phyloP scores from a whole-genome alignment of 2,329 filamentous ascomycete genomes.

The Aureobasidium melanogenum region DNA sequence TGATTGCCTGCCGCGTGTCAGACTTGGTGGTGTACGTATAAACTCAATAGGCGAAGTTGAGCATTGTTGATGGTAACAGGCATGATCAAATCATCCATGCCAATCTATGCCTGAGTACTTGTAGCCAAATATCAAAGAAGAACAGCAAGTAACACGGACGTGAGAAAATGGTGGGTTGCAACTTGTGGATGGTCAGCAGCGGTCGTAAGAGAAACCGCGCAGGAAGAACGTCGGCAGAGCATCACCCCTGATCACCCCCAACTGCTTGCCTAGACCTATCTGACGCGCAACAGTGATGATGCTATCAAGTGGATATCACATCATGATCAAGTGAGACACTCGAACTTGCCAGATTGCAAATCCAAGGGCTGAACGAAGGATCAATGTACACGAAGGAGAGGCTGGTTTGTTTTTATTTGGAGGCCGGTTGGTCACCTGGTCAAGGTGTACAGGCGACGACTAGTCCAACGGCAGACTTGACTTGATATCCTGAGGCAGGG shows the following conservation, averaged over 20 bases:
- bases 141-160: neutral
- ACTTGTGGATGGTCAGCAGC: neutral
- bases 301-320: neutral
- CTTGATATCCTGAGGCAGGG: neutral
- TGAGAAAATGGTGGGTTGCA: neutral
- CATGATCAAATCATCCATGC: neutral
- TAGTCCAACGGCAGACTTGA: neutral
- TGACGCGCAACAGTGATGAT: neutral
- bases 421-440: constrained; percentile 2
- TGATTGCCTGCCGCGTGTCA: neutral
- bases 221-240: neutral
- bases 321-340: constrained; percentile 1
- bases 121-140: neutral
- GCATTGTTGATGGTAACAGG: neutral
- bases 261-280: neutral
- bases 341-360: neutral
- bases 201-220: neutral
- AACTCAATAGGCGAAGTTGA: neutral
- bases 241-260: neutral
- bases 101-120: neutral
- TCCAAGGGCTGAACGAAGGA: neutral
- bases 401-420: constrained; percentile 7
- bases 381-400: neutral
- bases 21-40: neutral
- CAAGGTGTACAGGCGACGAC: neutral